Evolutionary conservation across 345 rosid species (phyloP), one percentile per base, ranked within the genome.

Genomic region (Ricinus communis): DNA sequence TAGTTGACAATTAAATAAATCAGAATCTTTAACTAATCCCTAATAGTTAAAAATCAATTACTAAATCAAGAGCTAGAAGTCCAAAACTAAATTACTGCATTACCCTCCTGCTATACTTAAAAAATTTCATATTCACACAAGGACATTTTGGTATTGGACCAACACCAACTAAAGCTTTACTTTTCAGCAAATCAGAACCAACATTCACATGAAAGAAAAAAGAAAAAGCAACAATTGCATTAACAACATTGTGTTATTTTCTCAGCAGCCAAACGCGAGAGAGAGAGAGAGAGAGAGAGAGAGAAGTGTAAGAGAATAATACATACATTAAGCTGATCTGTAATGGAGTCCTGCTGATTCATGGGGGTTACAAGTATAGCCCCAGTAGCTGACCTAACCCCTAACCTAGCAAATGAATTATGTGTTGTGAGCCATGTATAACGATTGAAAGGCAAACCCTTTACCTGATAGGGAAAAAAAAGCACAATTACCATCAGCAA

Each of bases 341-440:
- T 75, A 47, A 83, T 33, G 7, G 38, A 58, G 63, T 83, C 84
- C 47, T 80, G 68, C 67, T 83, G 86, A 57, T 78, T 83, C n/a
- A 77, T 40, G 7, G 72, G 41, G 14, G 86, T 50, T 22, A 80
- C 5, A 14, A 74, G 60, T 0, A 81, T 27, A 8, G 71, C 10
- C 60, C 78, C 68, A 19, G 79, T 69, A 41, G 55, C 79, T 8
- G 82, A 27, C 0, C 65, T 79, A 43, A 69, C 74, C 5, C 87
- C 91, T 27, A 70, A 40, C 13, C 68, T 81, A 60, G 91, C 89
- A 74, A 69, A 85, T 8, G 91, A 81, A 75, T 88, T 87, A 72
- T 88, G 93, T 11, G 88, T 87, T 45, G 84, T 76, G 67, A 87
- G 76, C 79, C 85, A 88, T 15, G 88, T 78, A 61, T 87, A 87